Percentiles rank a stretch among this genome's conserved stretches.
phyloP scores from a whole-genome alignment of 2,329 filamentous ascomycete species.

The Cryphonectria radicalis region DNA sequence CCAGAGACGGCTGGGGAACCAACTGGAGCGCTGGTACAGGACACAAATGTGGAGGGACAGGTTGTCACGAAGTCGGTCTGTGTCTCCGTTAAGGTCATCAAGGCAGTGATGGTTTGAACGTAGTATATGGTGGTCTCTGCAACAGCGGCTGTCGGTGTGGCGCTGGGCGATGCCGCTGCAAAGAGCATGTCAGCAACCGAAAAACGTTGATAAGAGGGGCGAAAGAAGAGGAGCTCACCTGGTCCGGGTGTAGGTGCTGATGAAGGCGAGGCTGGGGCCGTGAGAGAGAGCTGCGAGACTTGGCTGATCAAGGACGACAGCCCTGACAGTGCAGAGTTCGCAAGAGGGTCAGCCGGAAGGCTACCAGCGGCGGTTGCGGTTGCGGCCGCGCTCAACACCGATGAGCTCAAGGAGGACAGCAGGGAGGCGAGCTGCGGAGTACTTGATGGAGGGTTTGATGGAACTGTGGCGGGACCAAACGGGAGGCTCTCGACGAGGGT shows the following conservation, averaged over 20 bases:
- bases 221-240: not conserved
- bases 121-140: constrained; percentile 29
- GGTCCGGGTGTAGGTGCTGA: constrained; percentile 7
- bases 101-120: constrained; percentile 27
- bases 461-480: not conserved
- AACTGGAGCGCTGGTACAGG: constrained; percentile 1
- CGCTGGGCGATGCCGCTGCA: not conserved
- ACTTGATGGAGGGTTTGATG: not conserved
- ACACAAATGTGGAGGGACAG: constrained; percentile 8
- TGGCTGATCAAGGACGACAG: constrained; percentile 28
- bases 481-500: constrained; percentile 20
- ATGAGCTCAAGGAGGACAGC: constrained; percentile 26
- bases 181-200: constrained; percentile 9
- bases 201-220: too few relatives aligned
- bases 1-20: not conserved
- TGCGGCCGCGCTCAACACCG: constrained; percentile 9
- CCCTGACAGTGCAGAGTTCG: constrained; percentile 21
- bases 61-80: constrained; percentile 20
- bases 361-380: not conserved
- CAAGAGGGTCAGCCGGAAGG: constrained; percentile 13
- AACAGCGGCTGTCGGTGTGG: not conserved
- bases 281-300: constrained; percentile 25
- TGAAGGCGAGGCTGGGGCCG: not conserved
- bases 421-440: constrained; percentile 20
- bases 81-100: constrained; percentile 25